phyloP scores from a whole-genome alignment of 306 rosid genomes.

The Clitoria ternatea region DNA sequence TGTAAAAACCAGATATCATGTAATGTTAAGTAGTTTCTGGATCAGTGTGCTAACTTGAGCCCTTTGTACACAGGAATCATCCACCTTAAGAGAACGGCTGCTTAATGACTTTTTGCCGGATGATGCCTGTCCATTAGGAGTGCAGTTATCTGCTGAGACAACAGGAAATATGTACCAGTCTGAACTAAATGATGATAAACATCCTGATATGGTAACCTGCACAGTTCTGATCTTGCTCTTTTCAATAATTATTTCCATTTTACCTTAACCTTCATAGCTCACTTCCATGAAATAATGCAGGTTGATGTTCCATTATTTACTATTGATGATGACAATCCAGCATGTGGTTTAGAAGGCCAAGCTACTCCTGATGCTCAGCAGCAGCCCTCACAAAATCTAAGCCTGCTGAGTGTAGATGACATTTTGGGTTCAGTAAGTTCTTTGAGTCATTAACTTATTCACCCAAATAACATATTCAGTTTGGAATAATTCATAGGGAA shows the following conservation, averaged over 20 bases:
- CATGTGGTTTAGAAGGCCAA: constrained; percentile 38
- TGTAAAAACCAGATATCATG: constrained; percentile 36
- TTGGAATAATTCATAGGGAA: not conserved
- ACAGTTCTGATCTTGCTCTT: not conserved
- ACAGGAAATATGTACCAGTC: constrained; percentile 38
- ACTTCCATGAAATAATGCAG: constrained; percentile 35
- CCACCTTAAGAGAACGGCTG: constrained; percentile 52
- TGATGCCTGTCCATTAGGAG: constrained; percentile 79
- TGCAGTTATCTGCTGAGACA: constrained; percentile 45
- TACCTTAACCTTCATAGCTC: constrained; percentile 13
- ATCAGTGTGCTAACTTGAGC: not conserved
- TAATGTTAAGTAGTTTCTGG: not conserved
- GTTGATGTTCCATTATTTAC: constrained; percentile 59
- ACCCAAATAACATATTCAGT: not conserved
- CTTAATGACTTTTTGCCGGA: constrained; percentile 63
- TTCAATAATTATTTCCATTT: not conserved
- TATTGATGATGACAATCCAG: constrained; percentile 43
- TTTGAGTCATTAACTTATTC: not conserved
- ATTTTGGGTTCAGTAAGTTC: constrained; percentile 64
- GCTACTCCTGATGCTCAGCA: constrained; percentile 24
- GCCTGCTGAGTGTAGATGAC: constrained; percentile 64
- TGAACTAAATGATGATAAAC: constrained; percentile 37
- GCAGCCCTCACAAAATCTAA: constrained; percentile 30
- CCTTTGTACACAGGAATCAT: constrained; percentile 43
- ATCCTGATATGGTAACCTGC: constrained; percentile 41